Conservation (phyloP, 1,284 basidiomycete genomes). For the Sphaerobolus stellatus region DNA sequence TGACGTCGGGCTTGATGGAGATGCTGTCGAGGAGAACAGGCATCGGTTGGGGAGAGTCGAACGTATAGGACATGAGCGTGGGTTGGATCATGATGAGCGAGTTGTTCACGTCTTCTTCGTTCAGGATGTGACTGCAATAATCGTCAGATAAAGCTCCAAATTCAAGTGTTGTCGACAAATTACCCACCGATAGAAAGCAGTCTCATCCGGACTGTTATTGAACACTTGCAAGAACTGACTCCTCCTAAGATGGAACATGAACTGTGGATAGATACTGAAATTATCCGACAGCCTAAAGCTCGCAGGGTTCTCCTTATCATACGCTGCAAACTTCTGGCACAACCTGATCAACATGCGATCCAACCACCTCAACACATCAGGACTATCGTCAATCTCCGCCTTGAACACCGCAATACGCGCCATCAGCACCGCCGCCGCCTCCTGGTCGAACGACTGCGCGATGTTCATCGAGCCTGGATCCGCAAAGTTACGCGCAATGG, state of each 20-base stretch:
- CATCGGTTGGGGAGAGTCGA: slow-evolving; percentile 81
- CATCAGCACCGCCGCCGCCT: slow-evolving; percentile 98
- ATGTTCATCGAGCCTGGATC: slow-evolving; percentile 95
- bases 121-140: slow-evolving; percentile 79
- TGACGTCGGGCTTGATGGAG: slow-evolving; percentile 95
- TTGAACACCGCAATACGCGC: slow-evolving; percentile 99
- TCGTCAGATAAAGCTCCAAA: neutral
- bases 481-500: slow-evolving; percentile 95
- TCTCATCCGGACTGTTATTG: slow-evolving; percentile 99
- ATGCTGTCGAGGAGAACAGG: slow-evolving; percentile 97
- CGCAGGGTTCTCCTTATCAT: slow-evolving; percentile 95
- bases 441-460: slow-evolving; percentile 95
- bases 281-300: slow-evolving; percentile 93
- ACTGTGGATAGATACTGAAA: slow-evolving; percentile 99
- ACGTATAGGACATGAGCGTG: slow-evolving; percentile 97
- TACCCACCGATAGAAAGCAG: slow-evolving; percentile 90
- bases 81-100: slow-evolving; percentile 99
- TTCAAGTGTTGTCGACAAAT: neutral
- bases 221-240: slow-evolving; percentile 99
- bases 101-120: slow-evolving; percentile 99
- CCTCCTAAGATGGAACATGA: slow-evolving; percentile 99
- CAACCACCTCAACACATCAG: slow-evolving; percentile 96
- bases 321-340: slow-evolving; percentile 99
- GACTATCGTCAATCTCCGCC: slow-evolving; percentile 98
- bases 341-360: slow-evolving; percentile 98